A percentile compares a stretch with the other conserved stretches of the same genome.
Evolutionary conservation across 176 grass and related monocot genomes (phyloP).

Genomic region (Cenchrus purpureus): DNA sequence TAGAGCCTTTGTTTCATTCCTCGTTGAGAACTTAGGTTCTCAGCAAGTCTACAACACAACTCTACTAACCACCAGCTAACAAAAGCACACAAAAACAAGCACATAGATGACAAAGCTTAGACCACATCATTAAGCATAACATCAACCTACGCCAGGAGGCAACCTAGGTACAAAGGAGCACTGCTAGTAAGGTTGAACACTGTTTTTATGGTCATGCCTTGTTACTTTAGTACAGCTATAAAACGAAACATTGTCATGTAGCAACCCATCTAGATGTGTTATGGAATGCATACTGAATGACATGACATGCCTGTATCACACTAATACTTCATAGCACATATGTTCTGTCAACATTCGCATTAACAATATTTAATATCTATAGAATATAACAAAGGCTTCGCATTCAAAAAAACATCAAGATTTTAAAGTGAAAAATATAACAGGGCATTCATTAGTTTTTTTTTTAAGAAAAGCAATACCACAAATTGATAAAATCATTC

Average conservation of each 20-base stretch:
- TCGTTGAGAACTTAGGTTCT: not conserved
- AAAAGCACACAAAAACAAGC: not conserved
- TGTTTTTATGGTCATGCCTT: not conserved
- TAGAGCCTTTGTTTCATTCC: not conserved
- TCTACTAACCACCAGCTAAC: conserved; percentile 1
- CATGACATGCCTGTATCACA: not conserved
- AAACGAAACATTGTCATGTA: not conserved
- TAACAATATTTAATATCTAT: not conserved
- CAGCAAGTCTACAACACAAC: not conserved
- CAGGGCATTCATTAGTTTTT: not conserved
- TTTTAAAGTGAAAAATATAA: not conserved
- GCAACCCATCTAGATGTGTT: conserved; percentile 2
- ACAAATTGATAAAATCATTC: not conserved
- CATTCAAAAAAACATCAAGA: not conserved
- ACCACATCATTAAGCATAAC: not conserved
- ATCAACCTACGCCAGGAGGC: not conserved
- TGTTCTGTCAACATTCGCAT: not conserved
- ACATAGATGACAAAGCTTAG: not conserved
- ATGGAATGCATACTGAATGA: not conserved
- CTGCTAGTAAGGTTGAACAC: not conserved
- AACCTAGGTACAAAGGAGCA: conserved; percentile 5
- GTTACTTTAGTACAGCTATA: not conserved
- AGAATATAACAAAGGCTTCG: not conserved
- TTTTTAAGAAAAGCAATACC: not conserved
- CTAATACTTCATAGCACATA: not conserved